Base-by-base conservation (phyloP, 371 early-diverging fungal species). In the Coemansia sp. region DNA sequence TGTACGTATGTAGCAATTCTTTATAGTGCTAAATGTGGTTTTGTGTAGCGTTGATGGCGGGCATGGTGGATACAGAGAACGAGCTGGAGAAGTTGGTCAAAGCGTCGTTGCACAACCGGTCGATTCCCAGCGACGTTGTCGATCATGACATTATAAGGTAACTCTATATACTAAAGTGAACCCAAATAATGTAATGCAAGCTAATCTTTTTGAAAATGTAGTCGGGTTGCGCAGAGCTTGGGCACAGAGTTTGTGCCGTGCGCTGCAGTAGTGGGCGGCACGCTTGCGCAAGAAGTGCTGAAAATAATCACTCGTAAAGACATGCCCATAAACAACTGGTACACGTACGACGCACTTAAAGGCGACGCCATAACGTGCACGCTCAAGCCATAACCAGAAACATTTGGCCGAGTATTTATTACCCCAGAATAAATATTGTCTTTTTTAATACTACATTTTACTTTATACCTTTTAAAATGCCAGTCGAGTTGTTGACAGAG, bases 251-350 rank as follows among this genome's bases (percentile, higher is more conserved):
- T 93, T 41, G 75, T 85, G 1, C 89, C 94, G 19, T 86, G 91
- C 7, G 87, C 90, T 48, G 91, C 96, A 2, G 88, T 96, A 60
- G 80, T 94, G 0, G 97, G 97, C 36, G 96, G 94, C 11, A 84
- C 94, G 1, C 80, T 95, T 44, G 90, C 94, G 0, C 96, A 96
- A 65, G 96, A 96, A 58, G 86, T 93, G 23, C 82, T 96, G 44
- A 90, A 91, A 78, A 88, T 89, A 4, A 69, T 96, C 8, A 88
- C 93, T 6, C 84, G 82, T 23, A 93, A 92, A 65, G 94, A 89
- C 39, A 78, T 85, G 24, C 94, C 96, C 2, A 80, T 94, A 12
- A 82, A 88, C 68, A 97, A 97, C 74, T 88, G 90, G 80, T 90
- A 92, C 69, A 76, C 85, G 41, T 93, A 87, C 62, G 87, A 90